phyloP scores from a whole-genome alignment of 768 basidiomycete genomes.

The Lenzites betulinus region DNA sequence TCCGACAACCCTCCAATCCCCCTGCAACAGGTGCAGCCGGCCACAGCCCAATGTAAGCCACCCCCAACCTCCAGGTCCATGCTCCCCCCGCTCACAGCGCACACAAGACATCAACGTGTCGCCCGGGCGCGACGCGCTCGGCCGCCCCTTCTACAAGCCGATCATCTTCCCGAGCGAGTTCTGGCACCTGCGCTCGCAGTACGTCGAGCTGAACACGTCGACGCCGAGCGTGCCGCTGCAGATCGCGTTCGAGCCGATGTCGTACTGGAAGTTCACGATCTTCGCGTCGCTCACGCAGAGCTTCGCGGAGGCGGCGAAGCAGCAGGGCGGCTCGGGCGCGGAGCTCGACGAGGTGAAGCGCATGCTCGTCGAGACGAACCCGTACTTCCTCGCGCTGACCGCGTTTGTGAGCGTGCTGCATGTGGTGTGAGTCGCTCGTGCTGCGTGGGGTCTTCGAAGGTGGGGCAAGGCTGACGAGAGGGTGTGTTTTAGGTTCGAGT shows the following conservation, averaged over 20 bases:
- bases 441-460: background rate
- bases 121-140: constrained; percentile 63
- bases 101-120: constrained; percentile 64
- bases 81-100: constrained; percentile 6
- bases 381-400: constrained; percentile 85
- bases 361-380: constrained; percentile 87
- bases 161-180: constrained; percentile 94
- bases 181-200: constrained; percentile 85
- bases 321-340: constrained; percentile 61
- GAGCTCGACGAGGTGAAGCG: constrained; percentile 96
- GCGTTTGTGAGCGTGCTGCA: constrained; percentile 86
- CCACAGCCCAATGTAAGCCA: constrained; percentile 59
- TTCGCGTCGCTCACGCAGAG: constrained; percentile 84
- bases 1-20: constrained; percentile 65
- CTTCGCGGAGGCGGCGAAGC: constrained; percentile 84
- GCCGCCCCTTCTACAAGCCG: constrained; percentile 79
- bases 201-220: constrained; percentile 83
- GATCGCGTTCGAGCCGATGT: constrained; percentile 83
- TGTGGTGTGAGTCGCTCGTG: constrained; percentile 53
- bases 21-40: constrained; percentile 56
- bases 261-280: constrained; percentile 84
- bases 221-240: constrained; percentile 77
- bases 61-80: background rate
- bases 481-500: constrained; percentile 70
- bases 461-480: constrained; percentile 15